These are phyloP conservation scores for Oldenlandia corymbosa DNA, from an alignment of 257 asterid genomes.

Conservation along the genomic window DNA sequence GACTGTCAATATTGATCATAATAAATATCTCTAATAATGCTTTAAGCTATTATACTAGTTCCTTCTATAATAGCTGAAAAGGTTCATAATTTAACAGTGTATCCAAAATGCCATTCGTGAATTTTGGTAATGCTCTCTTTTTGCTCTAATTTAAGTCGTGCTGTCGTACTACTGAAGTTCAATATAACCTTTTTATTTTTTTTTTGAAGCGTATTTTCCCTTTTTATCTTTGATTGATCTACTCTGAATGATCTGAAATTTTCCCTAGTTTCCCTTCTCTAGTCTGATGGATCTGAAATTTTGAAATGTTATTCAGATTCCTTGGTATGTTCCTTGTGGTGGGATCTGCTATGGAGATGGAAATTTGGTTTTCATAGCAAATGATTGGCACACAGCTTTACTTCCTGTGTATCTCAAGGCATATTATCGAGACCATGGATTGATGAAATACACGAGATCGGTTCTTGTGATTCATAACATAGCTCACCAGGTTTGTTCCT, in stretches of 20 bases:
- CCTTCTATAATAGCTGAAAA: neutral
- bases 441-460: conserved; percentile 80
- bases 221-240: neutral
- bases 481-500: conserved; percentile 86
- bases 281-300: conserved; percentile 13
- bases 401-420: conserved; percentile 95
- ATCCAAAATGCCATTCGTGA: neutral
- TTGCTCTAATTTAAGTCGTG: neutral
- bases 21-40: neutral
- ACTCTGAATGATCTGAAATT: neutral
- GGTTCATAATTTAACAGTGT: neutral
- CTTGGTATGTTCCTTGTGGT: conserved; percentile 98
- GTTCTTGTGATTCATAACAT: conserved; percentile 91
- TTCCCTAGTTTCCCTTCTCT: neutral
- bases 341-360: conserved; percentile 98
- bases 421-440: conserved; percentile 82
- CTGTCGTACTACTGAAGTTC: neutral
- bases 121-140: neutral
- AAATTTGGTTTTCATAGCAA: conserved; percentile 84
- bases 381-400: conserved; percentile 98
- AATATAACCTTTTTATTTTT: no score
- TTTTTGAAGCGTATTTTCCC: no score
- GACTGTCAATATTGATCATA: neutral
- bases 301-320: conserved; percentile 81
- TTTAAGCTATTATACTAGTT: neutral